Percentiles rank a stretch among this genome's conserved stretches.
phyloP scores from a whole-genome alignment of 2,329 filamentous ascomycete genomes.

The Fusarium napiforme region DNA sequence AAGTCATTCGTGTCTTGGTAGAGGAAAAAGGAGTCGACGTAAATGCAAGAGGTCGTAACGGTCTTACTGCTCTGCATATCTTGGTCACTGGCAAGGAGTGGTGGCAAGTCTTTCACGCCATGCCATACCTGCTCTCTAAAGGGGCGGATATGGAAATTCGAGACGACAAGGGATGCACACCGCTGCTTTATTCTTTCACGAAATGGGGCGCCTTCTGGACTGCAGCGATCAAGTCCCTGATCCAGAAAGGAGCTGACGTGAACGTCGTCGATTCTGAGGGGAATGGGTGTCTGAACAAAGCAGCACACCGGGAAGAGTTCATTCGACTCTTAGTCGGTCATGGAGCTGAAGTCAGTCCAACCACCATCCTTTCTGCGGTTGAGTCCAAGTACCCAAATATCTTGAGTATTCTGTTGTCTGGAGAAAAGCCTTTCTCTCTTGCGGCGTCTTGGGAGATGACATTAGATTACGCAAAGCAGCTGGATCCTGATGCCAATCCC shows the following conservation, averaged over 20 bases:
- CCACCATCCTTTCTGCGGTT: neutral
- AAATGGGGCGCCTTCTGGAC: neutral
- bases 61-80: slow-evolving; percentile 11
- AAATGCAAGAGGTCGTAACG: neutral
- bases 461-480: neutral
- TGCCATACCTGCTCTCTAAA: slow-evolving; percentile 34
- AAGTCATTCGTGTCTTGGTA: slow-evolving; percentile 25
- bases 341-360: slow-evolving; percentile 18
- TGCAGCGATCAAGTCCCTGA: neutral
- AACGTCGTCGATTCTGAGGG: slow-evolving; percentile 7
- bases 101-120: slow-evolving; percentile 33
- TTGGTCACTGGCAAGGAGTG: slow-evolving; percentile 10
- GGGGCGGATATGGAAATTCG: slow-evolving; percentile 25
- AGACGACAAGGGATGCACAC: slow-evolving; percentile 2
- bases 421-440: neutral
- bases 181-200: slow-evolving; percentile 15
- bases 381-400: neutral
- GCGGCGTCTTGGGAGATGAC: neutral
- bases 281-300: slow-evolving; percentile 15
- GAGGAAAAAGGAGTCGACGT: slow-evolving; percentile 23
- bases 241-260: slow-evolving; percentile 22
- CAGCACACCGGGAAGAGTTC: neutral
- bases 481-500: neutral
- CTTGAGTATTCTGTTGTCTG: slow-evolving; percentile 23
- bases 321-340: slow-evolving; percentile 17